Base-by-base conservation (phyloP, 1,139 yeast genomes). In the Nakaseomyces nivariensis region DNA sequence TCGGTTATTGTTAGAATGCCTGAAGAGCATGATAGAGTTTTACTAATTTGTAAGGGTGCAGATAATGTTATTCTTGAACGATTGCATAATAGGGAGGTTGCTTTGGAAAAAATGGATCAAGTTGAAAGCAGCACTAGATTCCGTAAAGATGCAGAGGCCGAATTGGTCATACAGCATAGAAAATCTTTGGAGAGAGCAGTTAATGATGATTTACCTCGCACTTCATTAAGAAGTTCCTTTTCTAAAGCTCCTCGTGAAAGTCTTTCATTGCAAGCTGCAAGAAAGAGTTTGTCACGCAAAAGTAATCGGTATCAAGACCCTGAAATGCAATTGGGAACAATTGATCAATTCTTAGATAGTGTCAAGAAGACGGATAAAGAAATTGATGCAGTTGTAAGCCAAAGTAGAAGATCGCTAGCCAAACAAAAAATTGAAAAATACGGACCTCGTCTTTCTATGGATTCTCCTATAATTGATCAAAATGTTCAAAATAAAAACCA, bases 31-130 rank as follows among this genome's bases (percentile, higher is more conserved):
- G 80, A 79, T n/a, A 75, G 85, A 53, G 75, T 89, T 25, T 79
- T 92, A 49, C 64, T 92, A 51, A 72, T 94, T 46, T 87, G 96
- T 69, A 94, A 94, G 68, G 98, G 97, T 49, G 98, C 99, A 0
- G 98, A 94, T 66, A 88, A 88, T 61, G 76, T 92, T n/a, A 86
- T 94, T 48, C 66, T 90, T 54, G 96, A 90, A 51, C 76, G 85
- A 51, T 70, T 90, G 53, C 75, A 74, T 49, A 74, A 84, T 54
- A 57, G 74, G 1, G 77, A 75, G 2, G 52, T 84, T 51, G 96
- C 95, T 0, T 67, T 70, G 40, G 64, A 69, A 22, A 88, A 85
- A 61, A 78, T 85, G 34, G 72, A 68, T 25, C 90, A 87, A 51
- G 75, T 89, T 10, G 69, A 81, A n/a, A 67, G 72, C 27, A 76